These are phyloP conservation scores for Tolypocladium tundrense DNA, from an alignment of 2,329 filamentous ascomycete genomes.

Conservation along the genomic window DNA sequence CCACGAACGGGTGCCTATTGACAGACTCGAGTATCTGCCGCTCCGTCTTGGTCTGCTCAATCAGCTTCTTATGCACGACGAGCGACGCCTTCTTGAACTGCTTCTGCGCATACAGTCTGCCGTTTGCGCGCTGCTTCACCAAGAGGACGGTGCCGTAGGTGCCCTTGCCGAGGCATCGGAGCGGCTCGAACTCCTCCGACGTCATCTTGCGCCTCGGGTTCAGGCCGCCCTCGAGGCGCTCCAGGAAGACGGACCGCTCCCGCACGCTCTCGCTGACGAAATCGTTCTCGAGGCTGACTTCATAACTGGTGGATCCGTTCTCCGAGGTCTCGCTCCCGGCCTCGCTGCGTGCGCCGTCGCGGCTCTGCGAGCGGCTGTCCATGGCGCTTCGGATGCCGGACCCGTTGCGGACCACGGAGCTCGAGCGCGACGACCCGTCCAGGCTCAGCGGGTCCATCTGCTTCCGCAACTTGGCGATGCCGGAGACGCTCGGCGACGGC, in stretches of 20 bases:
- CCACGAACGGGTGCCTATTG: constrained; percentile 93
- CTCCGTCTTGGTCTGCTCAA: constrained; percentile 97
- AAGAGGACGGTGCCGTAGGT: constrained; percentile 91
- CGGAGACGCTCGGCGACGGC: constrained; percentile 49
- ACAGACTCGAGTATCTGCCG: constrained; percentile 90
- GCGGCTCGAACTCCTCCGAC: constrained; percentile 76
- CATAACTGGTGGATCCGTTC: constrained; percentile 61
- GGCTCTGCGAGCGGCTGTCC: constrained; percentile 44
- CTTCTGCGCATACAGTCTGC: constrained; percentile 91
- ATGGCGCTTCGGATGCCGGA: constrained; percentile 40
- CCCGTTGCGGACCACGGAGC: constrained; percentile 43
- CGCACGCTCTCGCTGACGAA: constrained; percentile 62
- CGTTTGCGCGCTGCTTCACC: constrained; percentile 81
- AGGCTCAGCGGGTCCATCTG: constrained; percentile 73
- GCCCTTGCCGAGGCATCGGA: constrained; percentile 91
- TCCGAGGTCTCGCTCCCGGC: constrained; percentile 54
- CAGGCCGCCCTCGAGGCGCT: constrained; percentile 43
- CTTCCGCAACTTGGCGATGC: constrained; percentile 72
- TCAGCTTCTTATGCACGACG: constrained; percentile 87
- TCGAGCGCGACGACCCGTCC: constrained; percentile 42
- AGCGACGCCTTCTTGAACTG: constrained; percentile 96
- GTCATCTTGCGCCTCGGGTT: constrained; percentile 70
- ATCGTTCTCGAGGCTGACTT: constrained; percentile 74
- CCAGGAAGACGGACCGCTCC: constrained; percentile 30
- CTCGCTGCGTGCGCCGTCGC: constrained; percentile 43